Evolutionary conservation across 2,329 filamentous ascomycete genomes (phyloP), one percentile per base, ranked within the genome.

Genomic region (Macrophomina pseudophaseolina): DNA sequence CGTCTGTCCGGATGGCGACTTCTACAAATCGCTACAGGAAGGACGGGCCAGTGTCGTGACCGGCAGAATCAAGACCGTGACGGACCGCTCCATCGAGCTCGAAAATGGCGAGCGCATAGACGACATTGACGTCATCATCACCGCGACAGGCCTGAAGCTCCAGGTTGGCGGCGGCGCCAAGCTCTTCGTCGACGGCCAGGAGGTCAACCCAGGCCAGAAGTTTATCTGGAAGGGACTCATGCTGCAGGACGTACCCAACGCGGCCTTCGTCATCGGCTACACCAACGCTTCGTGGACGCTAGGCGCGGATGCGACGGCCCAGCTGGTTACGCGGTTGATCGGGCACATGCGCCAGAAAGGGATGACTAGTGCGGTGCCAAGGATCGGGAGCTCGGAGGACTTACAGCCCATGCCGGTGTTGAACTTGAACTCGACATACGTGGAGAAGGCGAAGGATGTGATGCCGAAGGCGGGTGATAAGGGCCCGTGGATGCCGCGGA

Each of bases 231-330:
- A 86, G 70, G 80, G 82, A 6, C 77, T 82, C 53, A 89, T 91
- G 88, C 73, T 91, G 0, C 81, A 89, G 69, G 85, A 85, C 54
- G 75, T 90, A 1, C 89, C 88, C 1, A 91, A 91, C 72, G 67
- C 87, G 6, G 77, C 84, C 28, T 82, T 87, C 71, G 80, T 87
- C 14, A 79, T 88, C 11, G 88, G 89, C 3, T 91, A 90, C 74
- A 82, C 83, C 33, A 84, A 87, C 48, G 83, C 83, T 0, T 83
- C 84, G 0, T 91, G 88, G 88, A 90, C 88, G 0, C 79, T 89
- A 0, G 87, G 87, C 1, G 83, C 85, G 0, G 88, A 91, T 67
- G 81, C 81, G 0, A 84, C 84, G 1, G 81, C 81, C 0, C 78
- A 79, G 32, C 78, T 87, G 1, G 76, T 85, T 4, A 78, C 81